Percentiles rank a stretch among this genome's conserved stretches.
These are phyloP conservation scores for Eimeria tenella DNA, from an alignment of 169 alveolate genomes.

Conservation along the genomic window DNA sequence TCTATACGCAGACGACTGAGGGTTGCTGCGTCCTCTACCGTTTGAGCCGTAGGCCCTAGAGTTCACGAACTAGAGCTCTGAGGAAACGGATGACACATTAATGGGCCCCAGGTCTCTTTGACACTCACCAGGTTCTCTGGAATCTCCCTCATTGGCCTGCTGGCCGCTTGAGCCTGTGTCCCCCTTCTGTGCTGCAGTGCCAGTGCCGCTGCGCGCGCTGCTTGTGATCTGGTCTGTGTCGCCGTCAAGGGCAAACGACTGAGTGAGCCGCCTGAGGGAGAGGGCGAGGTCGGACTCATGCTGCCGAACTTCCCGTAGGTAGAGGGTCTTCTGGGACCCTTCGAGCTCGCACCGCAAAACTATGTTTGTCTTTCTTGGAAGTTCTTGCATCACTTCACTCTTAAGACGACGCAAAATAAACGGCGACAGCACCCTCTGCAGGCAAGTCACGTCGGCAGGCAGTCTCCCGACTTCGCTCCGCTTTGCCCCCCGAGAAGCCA, in stretches of 20 bases:
- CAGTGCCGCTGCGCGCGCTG: slow-evolving; percentile 21
- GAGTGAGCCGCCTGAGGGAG: slow-evolving; percentile 8
- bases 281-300: slow-evolving; percentile 31
- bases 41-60: too few species aligned
- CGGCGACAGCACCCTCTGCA: slow-evolving; percentile 92
- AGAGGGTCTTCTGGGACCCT: slow-evolving; percentile 73
- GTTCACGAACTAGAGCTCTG: too few species aligned
- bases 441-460: slow-evolving; percentile 82
- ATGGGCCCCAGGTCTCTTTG: too few species aligned
- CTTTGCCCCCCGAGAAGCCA: background rate
- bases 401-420: slow-evolving; percentile 92
- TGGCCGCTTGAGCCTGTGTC: background rate
- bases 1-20: too few species aligned
- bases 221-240: background rate
- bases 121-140: slow-evolving; percentile 12
- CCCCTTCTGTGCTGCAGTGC: slow-evolving; percentile 8
- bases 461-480: slow-evolving; percentile 8
- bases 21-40: too few species aligned
- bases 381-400: slow-evolving; percentile 88
- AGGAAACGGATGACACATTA: too few species aligned
- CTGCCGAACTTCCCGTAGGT: slow-evolving; percentile 61
- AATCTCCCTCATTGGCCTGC: slow-evolving; percentile 6
- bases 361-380: slow-evolving; percentile 87
- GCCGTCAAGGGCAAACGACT: background rate
- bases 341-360: slow-evolving; percentile 79